Percentiles rank a stretch among this genome's conserved stretches.
phyloP scores from a whole-genome alignment of 441 rosid species.

The Macaranga tanarius region DNA sequence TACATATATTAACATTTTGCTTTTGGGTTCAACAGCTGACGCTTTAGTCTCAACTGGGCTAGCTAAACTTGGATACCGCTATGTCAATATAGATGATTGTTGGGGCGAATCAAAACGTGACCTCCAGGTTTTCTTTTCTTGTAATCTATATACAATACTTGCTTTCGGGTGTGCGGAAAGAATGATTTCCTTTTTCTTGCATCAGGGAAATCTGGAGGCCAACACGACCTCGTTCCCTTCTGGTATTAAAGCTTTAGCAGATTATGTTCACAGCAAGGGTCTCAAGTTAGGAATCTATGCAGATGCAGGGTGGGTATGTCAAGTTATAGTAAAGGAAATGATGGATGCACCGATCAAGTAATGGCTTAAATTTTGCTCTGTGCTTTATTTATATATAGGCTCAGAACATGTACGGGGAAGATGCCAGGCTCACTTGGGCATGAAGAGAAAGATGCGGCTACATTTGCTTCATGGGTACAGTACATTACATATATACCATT shows the following conservation, averaged over 20 bases:
- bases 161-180: too few relatives aligned
- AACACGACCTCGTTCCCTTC: conserved; percentile 37
- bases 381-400: not conserved
- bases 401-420: conserved; percentile 25
- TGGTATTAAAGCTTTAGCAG: conserved; percentile 44
- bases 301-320: conserved; percentile 40
- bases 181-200: too few relatives aligned
- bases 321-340: too few relatives aligned
- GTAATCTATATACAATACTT: too few relatives aligned
- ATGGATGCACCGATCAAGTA: too few relatives aligned
- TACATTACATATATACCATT: not conserved
- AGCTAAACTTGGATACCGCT: conserved; percentile 41
- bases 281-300: conserved; percentile 49
- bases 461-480: conserved; percentile 50
- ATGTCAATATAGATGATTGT: conserved; percentile 57
- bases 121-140: conserved; percentile 20
- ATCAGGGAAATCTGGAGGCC: conserved; percentile 39
- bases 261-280: conserved; percentile 47
- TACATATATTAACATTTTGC: too few relatives aligned
- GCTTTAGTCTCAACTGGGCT: conserved; percentile 52
- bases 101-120: conserved; percentile 45
- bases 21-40: conserved; percentile 33
- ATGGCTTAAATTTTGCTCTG: too few relatives aligned
- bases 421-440: conserved; percentile 47
- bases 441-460: conserved; percentile 42